These are phyloP conservation scores for Alternaria postmessia DNA, from an alignment of 2,329 filamentous ascomycete genomes.

Conservation along the genomic window DNA sequence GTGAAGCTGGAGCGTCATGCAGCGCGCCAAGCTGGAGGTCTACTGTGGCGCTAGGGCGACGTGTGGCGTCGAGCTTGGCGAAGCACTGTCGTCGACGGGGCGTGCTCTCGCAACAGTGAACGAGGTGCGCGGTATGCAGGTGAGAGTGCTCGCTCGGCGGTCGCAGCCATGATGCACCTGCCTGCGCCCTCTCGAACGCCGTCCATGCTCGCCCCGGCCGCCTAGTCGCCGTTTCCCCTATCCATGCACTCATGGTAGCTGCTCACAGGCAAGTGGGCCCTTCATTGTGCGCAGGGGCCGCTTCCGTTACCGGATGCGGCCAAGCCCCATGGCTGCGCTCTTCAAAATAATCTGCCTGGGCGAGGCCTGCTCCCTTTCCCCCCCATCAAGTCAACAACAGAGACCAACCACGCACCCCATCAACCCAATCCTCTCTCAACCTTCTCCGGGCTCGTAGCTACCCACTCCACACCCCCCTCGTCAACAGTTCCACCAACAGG, in stretches of 20 bases:
- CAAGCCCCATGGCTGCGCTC: conserved; percentile 32
- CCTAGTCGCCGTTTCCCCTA: conserved; percentile 17
- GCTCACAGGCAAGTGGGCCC: conserved; percentile 28
- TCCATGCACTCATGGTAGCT: conserved; percentile 21
- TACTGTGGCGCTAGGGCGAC: conserved; percentile 5
- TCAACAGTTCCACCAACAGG: conserved; percentile 60
- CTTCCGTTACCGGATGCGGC: conserved; percentile 35
- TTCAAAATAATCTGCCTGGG: conserved; percentile 24
- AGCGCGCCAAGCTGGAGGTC: neutral
- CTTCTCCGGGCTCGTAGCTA: conserved; percentile 58
- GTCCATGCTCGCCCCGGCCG: neutral
- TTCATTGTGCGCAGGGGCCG: conserved; percentile 32
- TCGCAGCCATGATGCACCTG: neutral
- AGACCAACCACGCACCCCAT: conserved; percentile 39
- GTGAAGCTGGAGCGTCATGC: conserved; percentile 11
- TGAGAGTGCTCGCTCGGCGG: too few species aligned
- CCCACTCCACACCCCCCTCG: conserved; percentile 61
- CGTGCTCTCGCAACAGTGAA: neutral
- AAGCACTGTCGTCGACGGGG: neutral
- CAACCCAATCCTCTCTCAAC: conserved; percentile 42
- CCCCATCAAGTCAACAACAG: conserved; percentile 46
- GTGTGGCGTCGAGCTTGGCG: conserved; percentile 10
- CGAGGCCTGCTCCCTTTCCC: conserved; percentile 34
- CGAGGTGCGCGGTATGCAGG: too few species aligned
- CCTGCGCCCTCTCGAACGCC: neutral